Evolutionary conservation across 2,329 filamentous ascomycete species (phyloP).

Genomic region (Fusarium marasasianum): DNA sequence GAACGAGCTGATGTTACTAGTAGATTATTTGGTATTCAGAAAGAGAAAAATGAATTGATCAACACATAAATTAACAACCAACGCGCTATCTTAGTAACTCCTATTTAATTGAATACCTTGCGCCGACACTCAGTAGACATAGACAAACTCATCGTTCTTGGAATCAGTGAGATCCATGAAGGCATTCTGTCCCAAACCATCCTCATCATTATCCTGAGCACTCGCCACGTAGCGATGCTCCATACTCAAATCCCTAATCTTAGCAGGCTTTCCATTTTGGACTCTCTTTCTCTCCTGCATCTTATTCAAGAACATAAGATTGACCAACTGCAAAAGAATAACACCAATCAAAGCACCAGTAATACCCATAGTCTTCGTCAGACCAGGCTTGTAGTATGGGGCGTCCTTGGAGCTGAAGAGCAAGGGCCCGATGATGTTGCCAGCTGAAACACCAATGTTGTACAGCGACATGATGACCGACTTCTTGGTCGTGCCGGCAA

Average conservation of each 20-base stretch:
- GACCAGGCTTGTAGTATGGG: constrained; percentile 66
- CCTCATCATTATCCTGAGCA: constrained; percentile 1
- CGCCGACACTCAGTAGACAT: constrained; percentile 58
- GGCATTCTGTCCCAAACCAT: constrained; percentile 57
- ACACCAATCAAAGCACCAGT: constrained; percentile 63
- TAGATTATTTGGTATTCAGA: rapidly evolving
- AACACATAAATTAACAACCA: neutral
- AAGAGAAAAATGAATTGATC: rapidly evolving
- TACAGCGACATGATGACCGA: constrained; percentile 71
- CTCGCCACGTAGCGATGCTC: constrained; percentile 52
- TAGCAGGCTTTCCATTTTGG: constrained; percentile 67
- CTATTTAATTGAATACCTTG: neutral
- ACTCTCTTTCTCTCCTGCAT: constrained; percentile 64
- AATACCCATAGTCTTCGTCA: constrained; percentile 64
- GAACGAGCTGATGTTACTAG: too few relatives aligned
- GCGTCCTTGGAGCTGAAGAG: constrained; percentile 68
- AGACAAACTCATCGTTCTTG: constrained; percentile 75
- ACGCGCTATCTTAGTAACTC: neutral
- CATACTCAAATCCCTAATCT: constrained; percentile 70
- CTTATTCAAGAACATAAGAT: constrained; percentile 66
- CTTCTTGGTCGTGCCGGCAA: constrained; percentile 74
- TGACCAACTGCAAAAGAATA: constrained; percentile 62
- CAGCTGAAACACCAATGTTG: constrained; percentile 68
- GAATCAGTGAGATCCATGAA: constrained; percentile 71
- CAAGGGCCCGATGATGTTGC: constrained; percentile 74